Evolutionary conservation across 495 filamentous ascomycete species (phyloP).

Genomic region (Penicillium lividum): DNA sequence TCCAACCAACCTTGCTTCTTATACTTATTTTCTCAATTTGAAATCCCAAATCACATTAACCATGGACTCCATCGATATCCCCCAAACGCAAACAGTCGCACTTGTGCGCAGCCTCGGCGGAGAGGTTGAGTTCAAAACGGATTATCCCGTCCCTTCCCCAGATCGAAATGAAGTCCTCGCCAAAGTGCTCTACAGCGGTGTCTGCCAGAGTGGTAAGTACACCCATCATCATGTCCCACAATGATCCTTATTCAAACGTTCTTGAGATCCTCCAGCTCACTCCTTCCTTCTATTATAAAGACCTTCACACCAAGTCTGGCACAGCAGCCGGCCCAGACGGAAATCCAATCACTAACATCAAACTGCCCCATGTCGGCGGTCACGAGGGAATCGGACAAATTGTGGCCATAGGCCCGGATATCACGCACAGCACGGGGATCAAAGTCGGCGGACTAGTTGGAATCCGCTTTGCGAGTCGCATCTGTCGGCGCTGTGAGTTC

Average conservation of each 20-base stretch:
- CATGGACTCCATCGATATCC: slow-evolving; percentile 33
- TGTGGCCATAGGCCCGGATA: slow-evolving; percentile 39
- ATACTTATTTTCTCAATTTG: no score
- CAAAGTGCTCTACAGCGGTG: slow-evolving; percentile 50
- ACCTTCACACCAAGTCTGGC: slow-evolving; percentile 50
- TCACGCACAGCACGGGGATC: slow-evolving; percentile 28
- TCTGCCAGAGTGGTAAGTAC: slow-evolving; percentile 49
- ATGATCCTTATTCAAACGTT: background rate
- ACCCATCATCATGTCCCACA: background rate
- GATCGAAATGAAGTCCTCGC: slow-evolving; percentile 50
- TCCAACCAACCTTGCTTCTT: background rate
- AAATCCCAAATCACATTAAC: slow-evolving; percentile 1
- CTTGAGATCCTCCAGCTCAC: background rate
- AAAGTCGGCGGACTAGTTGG: slow-evolving; percentile 46
- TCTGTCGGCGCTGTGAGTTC: slow-evolving; percentile 51
- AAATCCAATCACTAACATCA: slow-evolving; percentile 49
- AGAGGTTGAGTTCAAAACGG: slow-evolving; percentile 43
- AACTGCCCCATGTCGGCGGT: slow-evolving; percentile 50
- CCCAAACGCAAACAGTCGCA: slow-evolving; percentile 47
- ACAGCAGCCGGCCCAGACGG: slow-evolving; percentile 45
- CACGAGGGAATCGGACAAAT: slow-evolving; percentile 52
- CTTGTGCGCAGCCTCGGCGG: slow-evolving; percentile 46
- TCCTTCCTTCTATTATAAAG: slow-evolving; percentile 19
- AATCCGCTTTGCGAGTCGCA: slow-evolving; percentile 46
- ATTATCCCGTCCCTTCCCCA: slow-evolving; percentile 49